Evolutionary conservation across 2,329 filamentous ascomycete genomes (phyloP).

Genomic region (Pseudopithomyces maydicus): DNA sequence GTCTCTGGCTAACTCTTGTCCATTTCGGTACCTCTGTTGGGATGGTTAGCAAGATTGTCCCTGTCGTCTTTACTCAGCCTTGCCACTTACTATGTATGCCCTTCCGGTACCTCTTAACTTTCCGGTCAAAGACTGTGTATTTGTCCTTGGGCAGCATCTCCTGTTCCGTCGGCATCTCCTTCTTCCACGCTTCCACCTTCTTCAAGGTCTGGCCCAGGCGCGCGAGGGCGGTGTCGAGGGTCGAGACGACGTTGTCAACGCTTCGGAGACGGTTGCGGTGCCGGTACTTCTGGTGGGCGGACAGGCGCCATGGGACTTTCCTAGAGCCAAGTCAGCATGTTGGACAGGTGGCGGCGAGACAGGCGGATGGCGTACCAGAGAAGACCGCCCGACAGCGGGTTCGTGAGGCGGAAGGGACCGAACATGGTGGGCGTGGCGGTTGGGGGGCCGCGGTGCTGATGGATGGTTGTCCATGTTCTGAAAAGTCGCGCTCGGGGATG

Average conservation of each 20-base stretch:
- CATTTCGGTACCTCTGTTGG: constrained; percentile 66
- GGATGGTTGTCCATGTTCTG: constrained; percentile 27
- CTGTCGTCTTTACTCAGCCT: constrained; percentile 3
- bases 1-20: constrained; percentile 90
- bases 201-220: constrained; percentile 72
- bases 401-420: constrained; percentile 47
- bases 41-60: constrained; percentile 60
- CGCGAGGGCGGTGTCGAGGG: constrained; percentile 76
- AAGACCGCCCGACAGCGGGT: constrained; percentile 45
- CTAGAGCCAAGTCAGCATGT: constrained; percentile 48
- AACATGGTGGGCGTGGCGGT: constrained; percentile 40
- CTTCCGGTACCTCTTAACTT: constrained; percentile 95
- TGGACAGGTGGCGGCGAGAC: neutral
- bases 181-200: constrained; percentile 87
- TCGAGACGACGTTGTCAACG: constrained; percentile 86
- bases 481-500: constrained; percentile 33
- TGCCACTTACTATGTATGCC: constrained; percentile 86
- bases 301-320: constrained; percentile 98
- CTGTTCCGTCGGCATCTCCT: constrained; percentile 91
- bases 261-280: constrained; percentile 55
- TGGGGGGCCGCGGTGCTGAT: constrained; percentile 16
- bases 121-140: constrained; percentile 96
- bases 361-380: constrained; percentile 35
- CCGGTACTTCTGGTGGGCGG: constrained; percentile 62
- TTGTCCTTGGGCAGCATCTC: constrained; percentile 98